Evolutionary conservation across 441 rosid genomes (phyloP).

Genomic region (Francoa sonchifolia): DNA sequence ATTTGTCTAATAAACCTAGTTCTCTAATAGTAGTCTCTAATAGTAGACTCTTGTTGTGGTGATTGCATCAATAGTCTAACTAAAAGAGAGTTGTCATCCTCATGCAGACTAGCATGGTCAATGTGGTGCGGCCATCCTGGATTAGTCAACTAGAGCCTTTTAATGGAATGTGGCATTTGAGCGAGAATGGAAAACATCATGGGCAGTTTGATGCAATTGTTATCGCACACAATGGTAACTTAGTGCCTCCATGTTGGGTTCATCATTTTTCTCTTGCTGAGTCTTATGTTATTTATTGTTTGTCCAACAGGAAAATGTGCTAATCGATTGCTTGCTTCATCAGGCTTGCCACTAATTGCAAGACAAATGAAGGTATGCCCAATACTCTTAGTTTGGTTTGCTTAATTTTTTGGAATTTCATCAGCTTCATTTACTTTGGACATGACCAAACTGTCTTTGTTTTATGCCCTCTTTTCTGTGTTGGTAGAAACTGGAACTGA

Average conservation of each 20-base stretch:
- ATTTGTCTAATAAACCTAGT: too few relatives aligned
- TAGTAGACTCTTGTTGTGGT: background rate
- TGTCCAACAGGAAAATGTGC: slow-evolving; percentile 79
- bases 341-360: slow-evolving; percentile 79
- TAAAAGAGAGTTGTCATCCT: slow-evolving; percentile 12
- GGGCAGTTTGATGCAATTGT: slow-evolving; percentile 74
- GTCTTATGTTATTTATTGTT: slow-evolving; percentile 1
- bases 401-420: background rate
- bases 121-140: slow-evolving; percentile 88
- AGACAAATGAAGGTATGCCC: slow-evolving; percentile 80
- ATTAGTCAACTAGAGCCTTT: slow-evolving; percentile 71
- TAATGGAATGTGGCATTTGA: slow-evolving; percentile 86
- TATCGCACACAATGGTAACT: slow-evolving; percentile 86
- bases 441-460: slow-evolving; percentile 1
- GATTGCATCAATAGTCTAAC: slow-evolving; percentile 1
- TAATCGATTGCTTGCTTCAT: slow-evolving; percentile 74
- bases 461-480: background rate
- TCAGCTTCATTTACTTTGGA: background rate
- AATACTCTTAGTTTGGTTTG: slow-evolving; percentile 2
- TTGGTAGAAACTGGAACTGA: slow-evolving; percentile 58
- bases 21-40: too few relatives aligned
- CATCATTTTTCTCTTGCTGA: background rate
- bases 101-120: slow-evolving; percentile 50
- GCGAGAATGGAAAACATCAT: slow-evolving; percentile 62
- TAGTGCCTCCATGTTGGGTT: slow-evolving; percentile 7